Base-by-base conservation (phyloP, 148 eudicot genomes). In the Rhododendron ovatum region DNA sequence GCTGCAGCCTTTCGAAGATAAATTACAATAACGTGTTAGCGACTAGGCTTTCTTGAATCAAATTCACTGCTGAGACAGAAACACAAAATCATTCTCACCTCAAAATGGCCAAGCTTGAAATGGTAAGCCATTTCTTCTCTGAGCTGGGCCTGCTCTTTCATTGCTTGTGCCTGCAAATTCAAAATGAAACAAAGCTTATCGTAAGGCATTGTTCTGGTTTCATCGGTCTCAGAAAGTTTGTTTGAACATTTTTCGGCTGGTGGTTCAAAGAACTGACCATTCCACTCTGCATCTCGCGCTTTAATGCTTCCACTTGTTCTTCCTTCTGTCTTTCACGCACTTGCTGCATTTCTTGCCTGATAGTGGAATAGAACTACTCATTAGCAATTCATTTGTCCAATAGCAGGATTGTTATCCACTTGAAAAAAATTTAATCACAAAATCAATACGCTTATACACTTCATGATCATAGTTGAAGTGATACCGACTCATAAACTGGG, bases 111-210 rank as follows among this genome's bases (percentile, higher is more conserved):
- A 51, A 95, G 89, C 89, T 95, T 96, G 92, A 84, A 95, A 88
- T 92, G 91, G 87, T 91, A 95, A 28, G 90, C 91, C 99, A 96
- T 96, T 89, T 96, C 98, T 90, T 96, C 99, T 88, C 92, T 92
- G 84, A 96, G 91, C 85, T 85, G 96, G 85, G 94, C 96, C 89
- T 96, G 99, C 85, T 96, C 98, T 92, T 91, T 95, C 99, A 96
- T 96, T 86, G 94, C 98, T 93, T 94, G 96, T 77, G 98, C 99
- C 99, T 96, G 84, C 43, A 79, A 50, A 84, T 67, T 85, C 84
- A 86, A 82, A 81, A 80, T 33, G 50, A 24, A 63, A 55, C 7
- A 35, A 26, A 26, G 45, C 41, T 82, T 14, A 13, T 39, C 7
- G 35, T 63, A 7, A 81, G 20, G 24, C 24, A 51, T 53, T 22